Base-by-base conservation (phyloP, 2,329 filamentous ascomycete genomes). In the Phaeosphaeriaceae sp. region DNA sequence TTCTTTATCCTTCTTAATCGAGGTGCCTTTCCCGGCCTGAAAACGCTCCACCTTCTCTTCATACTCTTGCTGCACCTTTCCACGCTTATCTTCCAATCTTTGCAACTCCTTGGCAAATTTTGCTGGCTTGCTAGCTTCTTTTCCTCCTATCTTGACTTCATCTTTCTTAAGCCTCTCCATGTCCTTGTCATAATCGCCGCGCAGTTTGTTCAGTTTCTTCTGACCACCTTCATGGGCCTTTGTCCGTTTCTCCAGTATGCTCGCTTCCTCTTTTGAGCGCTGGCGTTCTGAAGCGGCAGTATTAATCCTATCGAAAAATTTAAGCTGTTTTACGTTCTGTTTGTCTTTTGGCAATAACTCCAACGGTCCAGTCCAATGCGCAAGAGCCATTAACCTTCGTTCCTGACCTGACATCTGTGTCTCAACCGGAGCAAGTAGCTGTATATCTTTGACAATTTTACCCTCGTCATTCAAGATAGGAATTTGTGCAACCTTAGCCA, bases 401-500 rank as follows among this genome's bases (percentile, higher is more conserved):
- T 43, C 18, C 34, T 44, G 46, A 3, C 23, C 34, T 17, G 34
- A 26, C 16, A 43, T 12, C 3, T 40, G 39, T 8, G 38, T 18
- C 7, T 23, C 39, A 17, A 43, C 13, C 7, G 39, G 39, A 13
- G 34, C 32, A 28, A 48, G 35, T 3, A 48, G 28, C 13, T 15
- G 15, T 8, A n/a, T 21, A 4, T 38, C 33, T 34, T 43, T 48
- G 7, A 9, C 26, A 11, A 43, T 29, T 26, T 32, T 48, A 34
- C 46, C 46, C 17, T 38, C 34, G 6, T 23, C 46, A 18, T 39
- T 12, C 9, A 48, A 28, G 12, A 48, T 44, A 2, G 40, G 46
- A 34, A 48, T 48, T 12, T 16, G n/a, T 5, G 35, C 46, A 15
- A 28, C 34, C 17, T 43, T 42, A 3, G 46, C 46, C 15, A 48